phyloP scores from a whole-genome alignment of 257 asterid genomes.

The Linaria vulgaris region DNA sequence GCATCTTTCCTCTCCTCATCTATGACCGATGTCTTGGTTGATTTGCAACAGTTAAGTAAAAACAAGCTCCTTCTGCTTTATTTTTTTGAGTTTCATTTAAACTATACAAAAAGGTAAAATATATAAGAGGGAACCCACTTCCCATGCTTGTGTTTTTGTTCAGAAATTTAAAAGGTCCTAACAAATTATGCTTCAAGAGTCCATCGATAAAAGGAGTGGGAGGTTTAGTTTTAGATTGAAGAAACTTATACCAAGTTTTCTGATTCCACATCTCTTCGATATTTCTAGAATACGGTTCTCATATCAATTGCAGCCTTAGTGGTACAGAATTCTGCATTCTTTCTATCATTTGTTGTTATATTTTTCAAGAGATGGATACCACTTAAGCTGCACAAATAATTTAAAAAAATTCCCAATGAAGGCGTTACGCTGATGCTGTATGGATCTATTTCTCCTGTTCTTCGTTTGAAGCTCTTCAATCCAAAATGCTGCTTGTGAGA shows the following conservation, averaged over 20 bases:
- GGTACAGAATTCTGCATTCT: neutral
- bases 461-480: conserved; percentile 3
- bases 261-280: neutral
- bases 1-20: neutral
- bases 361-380: neutral
- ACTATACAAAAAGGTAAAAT: neutral
- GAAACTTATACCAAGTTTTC: neutral
- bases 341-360: neutral
- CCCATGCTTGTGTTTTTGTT: neutral
- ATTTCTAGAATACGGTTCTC: neutral
- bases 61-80: neutral
- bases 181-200: conserved; percentile 3
- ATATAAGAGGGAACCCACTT: no score
- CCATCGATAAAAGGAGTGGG: neutral
- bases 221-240: neutral
- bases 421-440: neutral
- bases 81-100: neutral
- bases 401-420: neutral
- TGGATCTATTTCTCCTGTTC: neutral
- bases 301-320: neutral
- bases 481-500: neutral
- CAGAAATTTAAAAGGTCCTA: neutral
- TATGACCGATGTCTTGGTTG: neutral
- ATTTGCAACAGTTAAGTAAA: neutral
- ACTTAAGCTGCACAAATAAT: neutral